These are phyloP conservation scores for Odonthalia washingtoniensis DNA, from an alignment of 31 red algal species.

Conservation along the genomic window DNA sequence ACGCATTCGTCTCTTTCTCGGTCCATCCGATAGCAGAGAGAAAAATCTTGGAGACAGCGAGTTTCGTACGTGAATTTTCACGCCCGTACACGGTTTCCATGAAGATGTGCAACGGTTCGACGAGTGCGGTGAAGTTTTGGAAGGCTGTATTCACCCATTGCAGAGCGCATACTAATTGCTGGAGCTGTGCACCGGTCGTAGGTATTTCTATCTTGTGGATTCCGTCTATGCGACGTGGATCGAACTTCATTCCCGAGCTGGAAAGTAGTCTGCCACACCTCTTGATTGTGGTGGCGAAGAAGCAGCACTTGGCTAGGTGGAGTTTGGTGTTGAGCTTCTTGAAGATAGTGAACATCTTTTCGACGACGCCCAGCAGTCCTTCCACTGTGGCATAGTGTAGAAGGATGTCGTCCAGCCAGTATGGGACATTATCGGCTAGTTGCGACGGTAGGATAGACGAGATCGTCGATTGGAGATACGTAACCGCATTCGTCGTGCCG, in stretches of 20 bases:
- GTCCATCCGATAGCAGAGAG: not conserved
- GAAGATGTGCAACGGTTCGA: not conserved
- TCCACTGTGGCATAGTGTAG: not conserved
- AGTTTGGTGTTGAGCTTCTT: not conserved
- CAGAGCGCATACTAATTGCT: not conserved
- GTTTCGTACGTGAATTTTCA: not conserved
- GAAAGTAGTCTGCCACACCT: not conserved
- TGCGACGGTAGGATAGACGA: not conserved
- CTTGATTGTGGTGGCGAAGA: not conserved
- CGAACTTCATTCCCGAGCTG: not conserved
- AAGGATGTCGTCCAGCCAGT: not conserved
- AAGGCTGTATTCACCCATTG: conserved; percentile 2
- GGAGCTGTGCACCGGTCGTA: not conserved
- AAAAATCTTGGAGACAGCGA: not conserved
- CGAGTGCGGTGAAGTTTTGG: not conserved
- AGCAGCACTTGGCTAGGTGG: not conserved
- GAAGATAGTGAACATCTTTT: not conserved
- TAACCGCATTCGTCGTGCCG: conserved; percentile 45
- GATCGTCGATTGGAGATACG: conserved; percentile 15
- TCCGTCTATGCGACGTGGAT: not conserved
- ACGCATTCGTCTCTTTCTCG: not conserved
- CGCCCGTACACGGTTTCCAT: not conserved
- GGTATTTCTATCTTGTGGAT: not conserved
- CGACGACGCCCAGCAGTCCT: not conserved
- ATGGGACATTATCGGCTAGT: not conserved